Conservation (phyloP, 2,329 filamentous ascomycete species). For the Paracorniculantispora psalliotae region DNA sequence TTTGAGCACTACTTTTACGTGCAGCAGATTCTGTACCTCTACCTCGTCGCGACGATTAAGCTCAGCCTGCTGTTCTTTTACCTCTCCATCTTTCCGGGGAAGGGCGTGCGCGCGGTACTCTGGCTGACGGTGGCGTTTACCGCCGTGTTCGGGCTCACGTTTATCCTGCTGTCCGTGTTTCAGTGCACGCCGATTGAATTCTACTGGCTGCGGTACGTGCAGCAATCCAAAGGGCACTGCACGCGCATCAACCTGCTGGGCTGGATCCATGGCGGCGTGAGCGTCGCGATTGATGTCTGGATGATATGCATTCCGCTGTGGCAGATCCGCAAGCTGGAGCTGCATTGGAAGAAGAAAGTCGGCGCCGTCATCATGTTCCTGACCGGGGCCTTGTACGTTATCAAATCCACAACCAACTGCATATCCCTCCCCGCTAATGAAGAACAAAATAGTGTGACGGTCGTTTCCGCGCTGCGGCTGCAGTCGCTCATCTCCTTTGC, state of each 20-base stretch:
- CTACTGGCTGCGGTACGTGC: conserved; percentile 50
- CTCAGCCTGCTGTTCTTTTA: conserved; percentile 52
- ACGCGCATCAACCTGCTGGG: conserved; percentile 43
- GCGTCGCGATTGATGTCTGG: conserved; percentile 48
- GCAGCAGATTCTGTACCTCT: conserved; percentile 42
- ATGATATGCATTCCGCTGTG: conserved; percentile 48
- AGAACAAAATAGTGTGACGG: conserved; percentile 17
- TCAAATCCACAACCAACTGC: background rate
- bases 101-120: conserved; percentile 33
- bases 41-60: conserved; percentile 42
- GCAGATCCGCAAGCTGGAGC: conserved; percentile 36
- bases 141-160: conserved; percentile 35
- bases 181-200: conserved; percentile 47
- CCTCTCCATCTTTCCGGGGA: conserved; percentile 46
- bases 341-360: conserved; percentile 45
- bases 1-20: conserved; percentile 41
- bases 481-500: conserved; percentile 18
- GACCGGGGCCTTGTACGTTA: conserved; percentile 40
- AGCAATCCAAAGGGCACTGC: conserved; percentile 41
- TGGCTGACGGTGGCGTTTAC: conserved; percentile 38
- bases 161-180: conserved; percentile 41
- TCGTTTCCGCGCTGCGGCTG: conserved; percentile 20
- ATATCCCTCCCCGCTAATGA: no score
- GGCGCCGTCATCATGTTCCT: conserved; percentile 46
- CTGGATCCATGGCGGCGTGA: conserved; percentile 48